phyloP scores from a whole-genome alignment of 306 rosid genomes.

The Luffa aegyptiaca region DNA sequence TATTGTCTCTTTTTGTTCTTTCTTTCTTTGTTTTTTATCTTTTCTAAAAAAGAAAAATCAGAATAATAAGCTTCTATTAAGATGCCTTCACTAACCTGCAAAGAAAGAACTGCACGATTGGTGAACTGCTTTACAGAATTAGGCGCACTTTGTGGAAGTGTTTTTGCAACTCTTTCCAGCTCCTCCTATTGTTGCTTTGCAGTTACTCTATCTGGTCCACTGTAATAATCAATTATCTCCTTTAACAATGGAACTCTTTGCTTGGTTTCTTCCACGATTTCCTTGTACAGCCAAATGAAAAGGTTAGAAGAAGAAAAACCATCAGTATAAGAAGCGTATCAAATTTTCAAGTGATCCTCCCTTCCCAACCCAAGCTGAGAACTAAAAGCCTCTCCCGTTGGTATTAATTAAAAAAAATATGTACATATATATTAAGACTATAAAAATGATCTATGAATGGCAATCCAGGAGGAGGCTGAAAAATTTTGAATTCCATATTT shows the following conservation, averaged over 20 bases:
- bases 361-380: neutral
- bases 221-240: slow-evolving; percentile 74
- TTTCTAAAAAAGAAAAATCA: neutral
- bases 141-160: slow-evolving; percentile 59
- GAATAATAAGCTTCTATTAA: slow-evolving; percentile 9
- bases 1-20: no score
- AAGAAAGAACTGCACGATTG: slow-evolving; percentile 69
- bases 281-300: slow-evolving; percentile 29
- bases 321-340: neutral
- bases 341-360: neutral
- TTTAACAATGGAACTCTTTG: slow-evolving; percentile 67
- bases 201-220: slow-evolving; percentile 83
- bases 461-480: neutral
- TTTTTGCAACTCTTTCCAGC: slow-evolving; percentile 79
- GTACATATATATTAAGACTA: neutral
- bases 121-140: slow-evolving; percentile 69
- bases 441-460: neutral
- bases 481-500: no score
- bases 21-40: neutral
- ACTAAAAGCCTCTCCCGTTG: neutral
- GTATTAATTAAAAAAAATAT: neutral
- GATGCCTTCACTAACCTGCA: slow-evolving; percentile 51
- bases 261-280: slow-evolving; percentile 66
- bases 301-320: slow-evolving; percentile 16
- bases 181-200: slow-evolving; percentile 72